Evolutionary conservation across 768 basidiomycete species (phyloP).

Genomic region (Clitopilus passeckerianus): DNA sequence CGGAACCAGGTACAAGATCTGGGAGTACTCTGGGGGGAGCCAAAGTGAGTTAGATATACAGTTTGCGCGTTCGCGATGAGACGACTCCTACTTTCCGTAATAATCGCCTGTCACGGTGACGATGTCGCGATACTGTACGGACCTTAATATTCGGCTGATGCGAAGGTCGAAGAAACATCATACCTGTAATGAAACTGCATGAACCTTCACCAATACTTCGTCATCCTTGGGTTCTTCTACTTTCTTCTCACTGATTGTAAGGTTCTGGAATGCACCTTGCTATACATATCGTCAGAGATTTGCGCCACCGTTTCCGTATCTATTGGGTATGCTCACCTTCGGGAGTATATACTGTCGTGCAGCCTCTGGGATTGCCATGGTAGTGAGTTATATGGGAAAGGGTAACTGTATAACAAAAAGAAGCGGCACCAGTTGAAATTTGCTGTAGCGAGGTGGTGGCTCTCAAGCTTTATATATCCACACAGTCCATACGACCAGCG

Average conservation of each 20-base stretch:
- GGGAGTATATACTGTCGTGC: neutral
- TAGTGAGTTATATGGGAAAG: neutral
- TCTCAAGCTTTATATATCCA: neutral
- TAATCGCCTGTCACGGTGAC: slow-evolving; percentile 33
- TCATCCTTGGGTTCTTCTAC: slow-evolving; percentile 27
- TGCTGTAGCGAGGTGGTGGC: too few species aligned
- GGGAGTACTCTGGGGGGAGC: neutral
- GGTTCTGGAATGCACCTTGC: slow-evolving; percentile 15
- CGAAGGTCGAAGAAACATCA: neutral
- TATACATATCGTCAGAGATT: neutral
- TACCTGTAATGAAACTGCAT: slow-evolving; percentile 52
- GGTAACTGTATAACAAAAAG: too few species aligned
- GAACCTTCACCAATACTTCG: slow-evolving; percentile 48
- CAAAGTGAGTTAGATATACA: neutral
- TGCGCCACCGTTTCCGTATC: neutral
- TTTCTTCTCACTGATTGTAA: slow-evolving; percentile 17
- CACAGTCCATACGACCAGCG: neutral
- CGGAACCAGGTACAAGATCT: slow-evolving; percentile 32
- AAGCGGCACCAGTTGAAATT: too few species aligned
- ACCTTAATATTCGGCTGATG: neutral
- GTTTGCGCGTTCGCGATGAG: neutral
- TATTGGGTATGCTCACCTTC: neutral
- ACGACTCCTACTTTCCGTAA: slow-evolving; percentile 19
- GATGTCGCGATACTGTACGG: slow-evolving; percentile 42
- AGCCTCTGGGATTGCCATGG: neutral